phyloP scores from a whole-genome alignment of 2,329 filamentous ascomycete species.

The Botrytis sinoallii region DNA sequence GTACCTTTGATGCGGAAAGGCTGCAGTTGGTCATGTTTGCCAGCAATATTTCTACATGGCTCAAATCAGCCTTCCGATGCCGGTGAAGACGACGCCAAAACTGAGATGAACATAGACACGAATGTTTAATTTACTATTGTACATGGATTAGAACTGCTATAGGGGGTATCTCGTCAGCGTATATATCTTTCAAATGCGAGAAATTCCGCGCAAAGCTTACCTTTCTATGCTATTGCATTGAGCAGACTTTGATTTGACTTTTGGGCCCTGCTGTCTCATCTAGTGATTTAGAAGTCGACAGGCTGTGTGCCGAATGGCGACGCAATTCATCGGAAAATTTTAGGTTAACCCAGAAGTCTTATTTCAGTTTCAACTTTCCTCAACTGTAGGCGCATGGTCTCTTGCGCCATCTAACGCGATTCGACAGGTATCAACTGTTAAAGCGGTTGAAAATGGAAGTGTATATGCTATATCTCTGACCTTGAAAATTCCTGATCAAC shows the following conservation, averaged over 20 bases:
- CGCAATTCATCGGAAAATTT: not conserved
- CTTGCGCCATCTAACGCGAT: not conserved
- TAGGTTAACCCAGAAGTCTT: not conserved
- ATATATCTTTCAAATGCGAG: not conserved
- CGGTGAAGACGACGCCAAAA: not conserved
- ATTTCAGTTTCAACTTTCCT: not conserved
- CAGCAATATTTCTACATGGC: not conserved
- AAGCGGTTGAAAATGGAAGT: not conserved
- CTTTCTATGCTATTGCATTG: not conserved
- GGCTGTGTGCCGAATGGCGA: not conserved
- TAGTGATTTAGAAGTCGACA: not conserved
- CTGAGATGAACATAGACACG: not conserved
- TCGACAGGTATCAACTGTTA: not conserved
- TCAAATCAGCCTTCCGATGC: not conserved
- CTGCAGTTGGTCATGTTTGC: slow-evolving; percentile 39
- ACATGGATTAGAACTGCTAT: not conserved
- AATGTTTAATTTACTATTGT: not conserved
- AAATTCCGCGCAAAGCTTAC: too few relatives aligned
- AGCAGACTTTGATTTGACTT: not conserved
- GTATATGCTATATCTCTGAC: not conserved
- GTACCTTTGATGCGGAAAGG: slow-evolving; percentile 39
- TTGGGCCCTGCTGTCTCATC: not conserved
- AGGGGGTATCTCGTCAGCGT: not conserved
- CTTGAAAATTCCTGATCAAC: not conserved
- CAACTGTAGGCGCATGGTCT: not conserved